Base-by-base conservation (phyloP, 2,329 filamentous ascomycete genomes). In the Colletotrichum sp. region DNA sequence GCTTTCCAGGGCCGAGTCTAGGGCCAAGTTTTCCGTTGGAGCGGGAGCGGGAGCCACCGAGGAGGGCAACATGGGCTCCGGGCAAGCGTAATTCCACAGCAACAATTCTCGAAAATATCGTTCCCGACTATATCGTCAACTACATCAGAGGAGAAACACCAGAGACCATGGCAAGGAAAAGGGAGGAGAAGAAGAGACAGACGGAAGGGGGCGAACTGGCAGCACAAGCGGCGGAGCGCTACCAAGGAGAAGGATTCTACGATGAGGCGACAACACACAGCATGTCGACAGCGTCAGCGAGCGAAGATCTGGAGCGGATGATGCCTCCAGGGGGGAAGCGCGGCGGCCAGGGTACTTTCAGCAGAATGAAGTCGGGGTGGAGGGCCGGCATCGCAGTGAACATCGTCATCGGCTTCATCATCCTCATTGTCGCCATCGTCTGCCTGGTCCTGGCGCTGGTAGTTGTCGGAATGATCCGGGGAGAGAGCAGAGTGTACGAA, bases 91-190 rank as follows among this genome's bases (percentile, higher is more conserved):
- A 77, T 26, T 77, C 76, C n/a, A 71, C 77, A 10, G 44, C 55
- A 13, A 78, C 76, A 4, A 36, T 78, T 7, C 69, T 78, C 32
- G 77, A 78, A 32, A 86, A 87, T 70, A 84, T 90, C 36, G 86
- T 91, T 18, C 89, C 89, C 10, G 89, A 91, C 81, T 91, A 91
- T 78, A 87, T 91, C 55, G 84, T 89, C 77, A 88, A 90, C 81
- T 91, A 88, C 80, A 85, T 91, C 77, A 87, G 89, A 55, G 89
- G 89, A 62, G 89, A 91, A 81, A 91, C 89, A 3, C 89, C 89
- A 16, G 89, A 90, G 80, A 87, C 86, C 34, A 79, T 91, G 24
- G 89, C 89, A 7, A 83, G 83, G 72, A 87, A 88, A 78, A 86
- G 86, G 76, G 83, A 84, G 74, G 84, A 83, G 78, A 80, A 78